Evolutionary conservation across 768 basidiomycete genomes (phyloP).

Genomic region (Austroboletus eburneus): DNA sequence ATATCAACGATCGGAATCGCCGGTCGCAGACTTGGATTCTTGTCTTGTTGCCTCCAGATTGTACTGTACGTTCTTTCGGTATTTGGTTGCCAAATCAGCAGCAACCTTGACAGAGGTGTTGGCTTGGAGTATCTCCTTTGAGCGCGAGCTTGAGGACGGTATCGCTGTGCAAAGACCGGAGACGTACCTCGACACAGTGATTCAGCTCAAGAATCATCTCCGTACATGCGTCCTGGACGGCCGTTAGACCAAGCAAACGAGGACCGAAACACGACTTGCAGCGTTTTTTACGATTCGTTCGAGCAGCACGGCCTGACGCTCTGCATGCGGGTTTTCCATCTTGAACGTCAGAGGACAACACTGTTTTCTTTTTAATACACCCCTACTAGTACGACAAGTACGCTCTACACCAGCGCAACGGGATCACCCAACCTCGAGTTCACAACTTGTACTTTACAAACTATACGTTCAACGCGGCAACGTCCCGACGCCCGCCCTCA

Average conservation of each 20-base stretch:
- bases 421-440: conserved; percentile 4
- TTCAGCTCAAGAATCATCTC: conserved; percentile 89
- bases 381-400: background rate
- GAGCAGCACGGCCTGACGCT: conserved; percentile 84
- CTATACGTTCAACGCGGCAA: background rate
- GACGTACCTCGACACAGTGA: conserved; percentile 73
- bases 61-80: conserved; percentile 90
- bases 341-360: background rate
- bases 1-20: background rate
- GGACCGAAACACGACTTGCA: conserved; percentile 39
- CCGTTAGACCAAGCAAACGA: background rate
- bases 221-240: conserved; percentile 79
- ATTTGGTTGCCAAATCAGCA: conserved; percentile 80
- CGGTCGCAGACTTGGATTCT: conserved; percentile 14
- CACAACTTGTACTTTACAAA: background rate
- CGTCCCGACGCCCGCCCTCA: background rate
- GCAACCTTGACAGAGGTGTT: conserved; percentile 76
- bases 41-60: conserved; percentile 73
- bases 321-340: conserved; percentile 96
- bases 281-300: conserved; percentile 90
- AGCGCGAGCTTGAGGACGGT: background rate
- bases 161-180: background rate
- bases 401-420: conserved; percentile 13
- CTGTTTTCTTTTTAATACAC: too few relatives aligned
- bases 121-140: conserved; percentile 76